Percentiles rank a stretch among this genome's conserved stretches.
Evolutionary conservation across 495 filamentous ascomycete species (phyloP).

Genomic region (Penicillium parvum): DNA sequence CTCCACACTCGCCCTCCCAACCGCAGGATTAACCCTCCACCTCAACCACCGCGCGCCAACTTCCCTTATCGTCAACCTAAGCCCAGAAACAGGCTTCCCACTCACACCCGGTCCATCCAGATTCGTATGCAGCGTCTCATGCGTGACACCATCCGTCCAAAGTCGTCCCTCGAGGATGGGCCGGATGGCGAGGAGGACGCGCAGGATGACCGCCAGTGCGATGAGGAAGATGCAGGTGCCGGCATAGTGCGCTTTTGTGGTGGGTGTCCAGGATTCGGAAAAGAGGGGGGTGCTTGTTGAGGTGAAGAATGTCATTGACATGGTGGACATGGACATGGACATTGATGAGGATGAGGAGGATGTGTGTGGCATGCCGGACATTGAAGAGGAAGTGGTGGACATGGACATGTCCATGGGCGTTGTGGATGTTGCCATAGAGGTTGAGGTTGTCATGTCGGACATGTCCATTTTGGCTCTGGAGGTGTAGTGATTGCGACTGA

Average conservation of each 20-base stretch:
- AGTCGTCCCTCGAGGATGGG: conserved; percentile 19
- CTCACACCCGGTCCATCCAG: not conserved
- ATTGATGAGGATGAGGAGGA: conserved; percentile 10
- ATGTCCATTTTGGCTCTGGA: conserved; percentile 17
- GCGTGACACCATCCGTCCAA: conserved; percentile 20
- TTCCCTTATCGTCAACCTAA: conserved; percentile 13
- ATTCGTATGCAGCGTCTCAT: conserved; percentile 6
- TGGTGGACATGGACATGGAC: conserved; percentile 25
- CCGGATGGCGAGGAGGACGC: conserved; percentile 22
- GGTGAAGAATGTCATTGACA: conserved; percentile 32
- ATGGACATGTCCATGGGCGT: conserved; percentile 15
- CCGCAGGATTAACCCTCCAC: conserved; percentile 27
- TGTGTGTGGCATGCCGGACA: conserved; percentile 13
- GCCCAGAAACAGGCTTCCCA: conserved; percentile 5
- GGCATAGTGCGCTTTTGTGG: conserved; percentile 24
- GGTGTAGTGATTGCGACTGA: too few species aligned
- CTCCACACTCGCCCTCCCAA: conserved; percentile 21
- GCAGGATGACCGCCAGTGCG: conserved; percentile 22
- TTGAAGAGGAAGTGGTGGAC: conserved; percentile 13
- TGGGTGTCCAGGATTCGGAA: conserved; percentile 20
- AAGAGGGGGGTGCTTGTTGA: conserved; percentile 25
- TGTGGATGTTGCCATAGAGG: conserved; percentile 3
- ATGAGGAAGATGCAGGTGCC: conserved; percentile 32
- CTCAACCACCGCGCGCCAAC: conserved; percentile 20
- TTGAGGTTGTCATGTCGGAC: conserved; percentile 14